Conservation (phyloP, 371 early-diverging fungal genomes). For the Rhizopus sp. region DNA sequence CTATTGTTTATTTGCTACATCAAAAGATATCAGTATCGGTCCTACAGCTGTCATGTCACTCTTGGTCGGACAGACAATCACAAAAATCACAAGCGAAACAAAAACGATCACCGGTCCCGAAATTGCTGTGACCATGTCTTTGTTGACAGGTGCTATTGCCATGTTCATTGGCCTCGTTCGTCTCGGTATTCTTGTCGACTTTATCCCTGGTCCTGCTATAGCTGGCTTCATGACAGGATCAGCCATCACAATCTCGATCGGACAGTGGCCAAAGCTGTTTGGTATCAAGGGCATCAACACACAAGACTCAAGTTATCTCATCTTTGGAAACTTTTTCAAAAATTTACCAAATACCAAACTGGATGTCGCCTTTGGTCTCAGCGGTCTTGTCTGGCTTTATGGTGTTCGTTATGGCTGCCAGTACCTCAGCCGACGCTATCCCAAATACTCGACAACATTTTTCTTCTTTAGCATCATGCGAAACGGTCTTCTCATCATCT, state of each 20-base stretch:
- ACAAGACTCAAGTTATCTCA: slow-evolving; percentile 57
- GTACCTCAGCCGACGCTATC: slow-evolving; percentile 40
- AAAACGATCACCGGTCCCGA: slow-evolving; percentile 46
- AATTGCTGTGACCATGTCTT: slow-evolving; percentile 59
- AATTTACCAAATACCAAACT: slow-evolving; percentile 47
- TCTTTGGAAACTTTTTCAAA: slow-evolving; percentile 59
- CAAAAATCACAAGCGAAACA: slow-evolving; percentile 33
- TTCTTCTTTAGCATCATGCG: slow-evolving; percentile 59
- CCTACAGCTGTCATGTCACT: slow-evolving; percentile 89
- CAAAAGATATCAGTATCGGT: slow-evolving; percentile 89
- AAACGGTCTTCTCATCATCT: slow-evolving; percentile 49
- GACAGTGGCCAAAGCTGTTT: slow-evolving; percentile 75
- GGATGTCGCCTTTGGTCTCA: slow-evolving; percentile 58
- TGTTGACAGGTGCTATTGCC: slow-evolving; percentile 65
- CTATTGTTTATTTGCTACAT: slow-evolving; percentile 83
- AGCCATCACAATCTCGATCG: slow-evolving; percentile 76
- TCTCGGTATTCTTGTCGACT: slow-evolving; percentile 86
- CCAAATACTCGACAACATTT: slow-evolving; percentile 38
- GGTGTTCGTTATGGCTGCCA: slow-evolving; percentile 46
- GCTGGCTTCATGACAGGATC: slow-evolving; percentile 80
- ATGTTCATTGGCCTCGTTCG: slow-evolving; percentile 75
- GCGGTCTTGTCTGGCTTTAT: slow-evolving; percentile 51
- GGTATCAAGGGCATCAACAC: slow-evolving; percentile 71
- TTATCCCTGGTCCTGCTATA: slow-evolving; percentile 78
- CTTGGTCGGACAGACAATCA: slow-evolving; percentile 70